Conservation (phyloP, 2,329 filamentous ascomycete genomes). For the Venturia nashicola region DNA sequence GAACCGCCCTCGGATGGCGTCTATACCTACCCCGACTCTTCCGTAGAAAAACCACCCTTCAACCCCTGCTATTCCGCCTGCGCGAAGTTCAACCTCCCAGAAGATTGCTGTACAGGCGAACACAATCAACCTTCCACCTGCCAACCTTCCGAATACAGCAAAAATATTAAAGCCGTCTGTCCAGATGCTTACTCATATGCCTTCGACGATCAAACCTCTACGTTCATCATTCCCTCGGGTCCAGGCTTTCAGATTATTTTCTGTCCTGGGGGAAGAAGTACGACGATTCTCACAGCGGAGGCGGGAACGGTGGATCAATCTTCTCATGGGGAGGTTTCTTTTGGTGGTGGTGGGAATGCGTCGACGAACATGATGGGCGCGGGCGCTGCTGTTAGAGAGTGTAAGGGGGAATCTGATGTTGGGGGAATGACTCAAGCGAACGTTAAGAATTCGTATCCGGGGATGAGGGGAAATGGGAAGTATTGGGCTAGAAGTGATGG, state of each 20-base stretch:
- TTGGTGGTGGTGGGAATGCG: neutral
- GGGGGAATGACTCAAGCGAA: neutral
- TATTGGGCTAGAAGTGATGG: neutral
- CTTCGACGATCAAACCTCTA: slow-evolving; percentile 45
- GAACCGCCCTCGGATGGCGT: slow-evolving; percentile 60
- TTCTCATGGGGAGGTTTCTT: neutral
- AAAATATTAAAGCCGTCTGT: slow-evolving; percentile 59
- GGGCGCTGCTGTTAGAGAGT: neutral
- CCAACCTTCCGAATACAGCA: slow-evolving; percentile 55
- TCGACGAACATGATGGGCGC: neutral
- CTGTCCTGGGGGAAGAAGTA: slow-evolving; percentile 50
- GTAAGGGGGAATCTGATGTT: neutral
- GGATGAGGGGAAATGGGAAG: neutral
- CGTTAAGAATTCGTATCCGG: neutral
- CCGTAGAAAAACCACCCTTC: slow-evolving; percentile 57
- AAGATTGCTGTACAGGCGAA: slow-evolving; percentile 64
- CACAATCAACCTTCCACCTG: slow-evolving; percentile 54
- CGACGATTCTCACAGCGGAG: slow-evolving; percentile 32
- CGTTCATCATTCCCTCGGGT: slow-evolving; percentile 47
- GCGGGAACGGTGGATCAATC: neutral
- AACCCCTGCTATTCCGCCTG: slow-evolving; percentile 70
- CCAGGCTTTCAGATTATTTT: slow-evolving; percentile 70
- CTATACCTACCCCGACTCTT: slow-evolving; percentile 70
- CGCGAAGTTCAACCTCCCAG: slow-evolving; percentile 50
- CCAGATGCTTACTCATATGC: slow-evolving; percentile 74